Evolutionary conservation across 495 filamentous ascomycete species (phyloP).

Genomic region (Alectoria sarmentosa): DNA sequence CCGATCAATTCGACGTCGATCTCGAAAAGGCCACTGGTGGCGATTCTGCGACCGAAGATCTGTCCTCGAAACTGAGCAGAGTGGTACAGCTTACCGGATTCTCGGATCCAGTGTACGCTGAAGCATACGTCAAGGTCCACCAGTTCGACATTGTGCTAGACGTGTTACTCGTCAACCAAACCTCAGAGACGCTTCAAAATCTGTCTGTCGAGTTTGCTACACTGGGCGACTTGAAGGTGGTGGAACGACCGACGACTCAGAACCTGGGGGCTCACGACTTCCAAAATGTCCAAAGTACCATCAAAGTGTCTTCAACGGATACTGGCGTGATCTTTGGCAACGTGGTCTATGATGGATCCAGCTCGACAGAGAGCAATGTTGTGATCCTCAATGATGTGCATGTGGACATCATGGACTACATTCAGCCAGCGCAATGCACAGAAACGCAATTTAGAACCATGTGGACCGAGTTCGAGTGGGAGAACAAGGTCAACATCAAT

Average conservation of each 20-base stretch:
- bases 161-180: constrained; percentile 96
- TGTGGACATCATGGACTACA: constrained; percentile 99
- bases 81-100: constrained; percentile 98
- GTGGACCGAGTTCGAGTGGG: constrained; percentile 99
- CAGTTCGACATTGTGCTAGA: constrained; percentile 99
- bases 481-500: constrained; percentile 99
- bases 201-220: constrained; percentile 97
- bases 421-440: constrained; percentile 91
- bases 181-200: constrained; percentile 92
- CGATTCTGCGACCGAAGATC: constrained; percentile 74
- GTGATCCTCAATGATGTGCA: constrained; percentile 99
- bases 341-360: constrained; percentile 94
- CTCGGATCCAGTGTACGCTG: constrained; percentile 95
- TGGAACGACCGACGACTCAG: constrained; percentile 91
- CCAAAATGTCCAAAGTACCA: constrained; percentile 95
- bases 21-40: constrained; percentile 92
- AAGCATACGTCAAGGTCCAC: constrained; percentile 97
- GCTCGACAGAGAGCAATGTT: constrained; percentile 91
- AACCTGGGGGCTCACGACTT: constrained; percentile 94
- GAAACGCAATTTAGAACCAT: constrained; percentile 99
- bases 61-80: constrained; percentile 86
- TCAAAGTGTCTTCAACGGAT: constrained; percentile 98
- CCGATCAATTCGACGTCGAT: constrained; percentile 81
- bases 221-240: constrained; percentile 94
- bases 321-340: constrained; percentile 99